Evolutionary conservation across 768 basidiomycete genomes (phyloP), one percentile per base, ranked within the genome.

Genomic region (Mycena capillaripes): DNA sequence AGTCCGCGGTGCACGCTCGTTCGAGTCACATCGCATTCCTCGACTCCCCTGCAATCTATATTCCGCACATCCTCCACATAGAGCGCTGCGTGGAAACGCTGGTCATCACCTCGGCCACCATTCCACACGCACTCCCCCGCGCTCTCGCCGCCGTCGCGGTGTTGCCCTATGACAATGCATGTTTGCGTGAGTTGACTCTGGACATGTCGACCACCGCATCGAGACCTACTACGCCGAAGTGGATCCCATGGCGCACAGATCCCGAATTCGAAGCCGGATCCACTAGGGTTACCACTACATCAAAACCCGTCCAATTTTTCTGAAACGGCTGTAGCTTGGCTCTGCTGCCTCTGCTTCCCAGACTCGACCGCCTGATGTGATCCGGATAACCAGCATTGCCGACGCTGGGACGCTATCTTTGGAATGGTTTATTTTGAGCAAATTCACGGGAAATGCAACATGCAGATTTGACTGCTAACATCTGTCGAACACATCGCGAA

Each of bases 381-480:
- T 32, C 60, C 16, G 10, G 9, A 48, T 88, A 87, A 83, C 85
- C 17, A 89, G 87, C 72, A 87, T 88, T 62, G 88, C 88, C 46
- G 86, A 87, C 79, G 93, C 88, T 5, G 92, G 92, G 16, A 86
- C 87, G 14, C 85, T 88, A 19, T n/a, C 57, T 25, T 66, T 93
- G 21, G 92, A 93, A 77, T 92, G 90, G 86, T 83, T 78, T 61
- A 87, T 84, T 10, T 79, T 90, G 55, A 88, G 89, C 52, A 81
- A 89, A 67, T 84, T 89, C 77, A 91, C 90, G 8, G 83, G 85
- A 4, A 91, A 93, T 69, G 83, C 87, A 62, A 93, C 89, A 0
- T 94, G 93, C 76, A 80, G 72, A 87, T 23, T 81, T 93, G 29
- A 86, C 86, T 3, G 84, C 89, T 63, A 85, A 85, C n/a, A 52